Evolutionary conservation across 495 filamentous ascomycete genomes (phyloP), one percentile per base, ranked within the genome.

Genomic region (Aspergillus steynii): DNA sequence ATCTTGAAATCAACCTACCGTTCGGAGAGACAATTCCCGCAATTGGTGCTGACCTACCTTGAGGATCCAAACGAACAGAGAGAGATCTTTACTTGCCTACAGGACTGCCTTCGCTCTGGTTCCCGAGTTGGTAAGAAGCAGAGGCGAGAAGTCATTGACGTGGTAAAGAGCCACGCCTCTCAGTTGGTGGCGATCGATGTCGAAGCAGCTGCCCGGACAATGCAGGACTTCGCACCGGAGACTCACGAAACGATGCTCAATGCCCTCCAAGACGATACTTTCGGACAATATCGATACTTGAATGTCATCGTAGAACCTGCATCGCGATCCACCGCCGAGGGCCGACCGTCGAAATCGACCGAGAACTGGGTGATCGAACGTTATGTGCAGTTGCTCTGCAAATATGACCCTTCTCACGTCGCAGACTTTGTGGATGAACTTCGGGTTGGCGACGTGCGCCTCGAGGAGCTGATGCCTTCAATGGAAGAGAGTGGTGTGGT

Each of bases 341-440:
- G 59, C 6, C 75, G 73, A 45, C 47, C 64, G 45, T 45, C 64
- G 54, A 61, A 77, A 10, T 63, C 61, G 25, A 66, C 59, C 7
- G 74, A 78, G 27, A 74, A 75, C 51, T 74, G 70, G 68, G 91
- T 97, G 66, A 75, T 89, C 20, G 95, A 98, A 69, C 86, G 83
- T 61, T 99, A 98, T 71, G 86, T 99, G 26, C 89, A 88, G 62
- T 83, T 99, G 25, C 89, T 98, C 83, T 98, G 96, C 75, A 81
- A 81, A 65, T 95, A 90, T 67, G 85, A 96, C 59, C 84, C 90
- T 5, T 75, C 83, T 0, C 91, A 95, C 69, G 93, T 99, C 8
- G 90, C 91, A 3, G 85, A 89, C 52, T 99, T 92, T 71, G 88
- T 98, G 32, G 88, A 89, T 58, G 71, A 86, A 5, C 80, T 97